Evolutionary conservation across 2,329 filamentous ascomycete genomes (phyloP), one percentile per base, ranked within the genome.

Genomic region (Alternaria conjuncta): DNA sequence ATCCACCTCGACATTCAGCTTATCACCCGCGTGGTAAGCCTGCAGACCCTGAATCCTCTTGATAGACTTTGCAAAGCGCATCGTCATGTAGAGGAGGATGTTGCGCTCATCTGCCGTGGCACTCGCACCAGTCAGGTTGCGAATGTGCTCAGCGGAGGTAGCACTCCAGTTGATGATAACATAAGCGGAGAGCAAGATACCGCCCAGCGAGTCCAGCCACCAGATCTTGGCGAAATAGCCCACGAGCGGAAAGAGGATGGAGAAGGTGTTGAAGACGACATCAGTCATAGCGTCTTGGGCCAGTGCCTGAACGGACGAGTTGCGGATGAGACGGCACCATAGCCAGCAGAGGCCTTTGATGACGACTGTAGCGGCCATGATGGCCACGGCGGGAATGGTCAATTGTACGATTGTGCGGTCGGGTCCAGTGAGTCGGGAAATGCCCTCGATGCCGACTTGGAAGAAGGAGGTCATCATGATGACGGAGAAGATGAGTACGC

Each of bases 51-150:
- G 93, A 64, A 96, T 96, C 76, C 93, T 90, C 74, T 88, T 89
- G 75, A 97, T 96, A 12, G 92, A 91, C 70, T 92, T 93, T 49
- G 94, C 94, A 76, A 97, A 97, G 20, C 94, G 91, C 92, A 97
- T 97, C 2, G 94, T 96, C 70, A 97, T 86, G 81, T 97, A 97
- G 1, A 97, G 85, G 21, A 97, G 81, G 50, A 97, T 88, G 75
- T 96, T 97, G 28, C 94, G 87, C 82, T 96, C 90, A 71, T 95
- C 92, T 0, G 92, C 90, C 1, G 89, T 89, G 6, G 92, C 92
- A 0, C 91, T 91, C 71, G 92, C 92, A 18, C 93, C 93, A 0
- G 90, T 92, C 28, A 96, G 82, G 73, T 95, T 93, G 75, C 91
- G 89, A 75, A 96, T 93, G 75, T 96, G 93, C 66, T 91, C 88